Conservation (phyloP, 1,139 yeast genomes). For the Saccharomycopsis phalli region DNA sequence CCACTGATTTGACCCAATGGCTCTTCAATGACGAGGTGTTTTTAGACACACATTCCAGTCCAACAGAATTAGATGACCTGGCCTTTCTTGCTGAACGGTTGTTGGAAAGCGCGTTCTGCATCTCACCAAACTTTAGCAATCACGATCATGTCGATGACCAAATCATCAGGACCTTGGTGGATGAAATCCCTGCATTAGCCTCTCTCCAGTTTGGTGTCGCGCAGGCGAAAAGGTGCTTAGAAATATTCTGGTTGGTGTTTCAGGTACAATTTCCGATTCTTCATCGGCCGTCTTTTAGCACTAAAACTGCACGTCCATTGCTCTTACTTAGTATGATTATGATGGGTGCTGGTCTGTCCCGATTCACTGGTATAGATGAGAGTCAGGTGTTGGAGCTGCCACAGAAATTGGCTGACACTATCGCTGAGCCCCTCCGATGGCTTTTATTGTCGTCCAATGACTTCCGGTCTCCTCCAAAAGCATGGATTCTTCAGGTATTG, state of each 20-base stretch:
- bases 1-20: too few species aligned
- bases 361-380: constrained; percentile 20
- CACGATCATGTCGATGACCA: constrained; percentile 11
- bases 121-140: constrained; percentile 4
- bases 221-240: constrained; percentile 23
- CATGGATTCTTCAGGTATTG: constrained; percentile 62
- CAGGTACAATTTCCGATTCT: constrained; percentile 56
- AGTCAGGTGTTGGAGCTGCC: constrained; percentile 24
- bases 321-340: constrained; percentile 47
- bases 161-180: too few species aligned
- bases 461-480: constrained; percentile 49
- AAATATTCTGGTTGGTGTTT: constrained; percentile 47
- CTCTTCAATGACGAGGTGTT: too few species aligned
- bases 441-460: constrained; percentile 52
- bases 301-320: constrained; percentile 43
- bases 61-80: too few species aligned
- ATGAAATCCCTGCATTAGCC: too few species aligned
- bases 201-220: constrained; percentile 1
- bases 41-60: too few species aligned
- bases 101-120: too few species aligned
- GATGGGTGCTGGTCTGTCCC: constrained; percentile 39
- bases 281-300: constrained; percentile 56
- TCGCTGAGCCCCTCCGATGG: constrained; percentile 59
- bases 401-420: constrained; percentile 33
- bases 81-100: too few species aligned